A percentile compares a stretch with the other conserved stretches of the same genome.
These are phyloP conservation scores for Clonostachys byssicola DNA, from an alignment of 2,329 filamentous ascomycete species.

Conservation along the genomic window DNA sequence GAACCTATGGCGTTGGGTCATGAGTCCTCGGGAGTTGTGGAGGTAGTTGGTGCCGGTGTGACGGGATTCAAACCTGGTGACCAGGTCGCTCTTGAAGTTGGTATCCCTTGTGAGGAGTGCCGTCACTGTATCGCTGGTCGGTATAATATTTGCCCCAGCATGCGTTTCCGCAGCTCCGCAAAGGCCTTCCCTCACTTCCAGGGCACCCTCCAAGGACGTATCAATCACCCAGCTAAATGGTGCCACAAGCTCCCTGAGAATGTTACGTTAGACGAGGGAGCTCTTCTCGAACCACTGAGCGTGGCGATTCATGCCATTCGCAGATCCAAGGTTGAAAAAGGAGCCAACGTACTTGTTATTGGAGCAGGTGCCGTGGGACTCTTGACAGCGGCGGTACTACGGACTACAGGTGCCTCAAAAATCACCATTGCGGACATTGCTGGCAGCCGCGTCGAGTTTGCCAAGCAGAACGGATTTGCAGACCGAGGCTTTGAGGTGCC, in stretches of 20 bases:
- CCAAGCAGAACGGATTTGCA: slow-evolving; percentile 19
- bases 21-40: slow-evolving; percentile 72
- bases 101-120: slow-evolving; percentile 61
- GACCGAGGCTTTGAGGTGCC: slow-evolving; percentile 12
- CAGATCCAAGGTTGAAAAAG: slow-evolving; percentile 7
- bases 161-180: slow-evolving; percentile 54
- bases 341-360: slow-evolving; percentile 19
- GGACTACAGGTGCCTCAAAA: slow-evolving; percentile 1
- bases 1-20: slow-evolving; percentile 78
- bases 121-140: slow-evolving; percentile 45
- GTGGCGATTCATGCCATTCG: slow-evolving; percentile 44
- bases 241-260: slow-evolving; percentile 21
- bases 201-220: slow-evolving; percentile 52
- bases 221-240: slow-evolving; percentile 53
- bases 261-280: slow-evolving; percentile 45
- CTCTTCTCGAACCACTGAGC: slow-evolving; percentile 44
- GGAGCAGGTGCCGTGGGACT: slow-evolving; percentile 31
- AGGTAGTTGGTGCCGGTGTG: slow-evolving; percentile 54
- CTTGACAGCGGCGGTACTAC: slow-evolving; percentile 30
- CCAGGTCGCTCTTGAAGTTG: slow-evolving; percentile 74
- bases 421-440: slow-evolving; percentile 15
- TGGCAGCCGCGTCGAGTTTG: slow-evolving; percentile 27
- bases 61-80: slow-evolving; percentile 59
- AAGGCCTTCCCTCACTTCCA: slow-evolving; percentile 52
- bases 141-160: slow-evolving; percentile 55